Evolutionary conservation across 192 early-diverging fungal genomes (phyloP), one percentile per base, ranked within the genome.

Genomic region (Linnemannia hyalina): DNA sequence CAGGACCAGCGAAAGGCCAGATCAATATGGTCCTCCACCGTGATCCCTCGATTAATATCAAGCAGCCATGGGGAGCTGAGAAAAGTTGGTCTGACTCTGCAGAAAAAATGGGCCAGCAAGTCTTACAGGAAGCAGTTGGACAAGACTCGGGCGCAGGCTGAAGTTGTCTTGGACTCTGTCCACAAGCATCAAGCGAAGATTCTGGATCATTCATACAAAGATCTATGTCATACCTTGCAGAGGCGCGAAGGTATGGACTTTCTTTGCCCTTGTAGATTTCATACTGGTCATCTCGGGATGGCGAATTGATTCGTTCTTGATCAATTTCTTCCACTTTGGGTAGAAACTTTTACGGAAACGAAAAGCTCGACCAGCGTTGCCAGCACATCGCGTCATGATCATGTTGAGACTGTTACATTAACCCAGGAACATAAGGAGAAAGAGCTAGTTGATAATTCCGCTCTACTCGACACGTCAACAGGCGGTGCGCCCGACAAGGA

Each of bases 41-140:
- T 75, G 32, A 75, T 75, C n/a, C 74, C 74, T 38, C 74, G 74
- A 49, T 22, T 75, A 40, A 75, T 75, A 38, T 75, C 74, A 49
- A 60, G 74, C 74, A 75, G 60, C n/a, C 74, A 75, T 57, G 49
- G 49, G 0, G 54, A 49, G 15, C 54, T 75, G 35, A 49, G 54
- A 32, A 63, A 52, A 60, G 23, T 52, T 15, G 74, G 74, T 23
- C 20, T 75, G 52, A 35, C 47, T 23, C 74, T 75, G 0, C 74
- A 75, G 55, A 20, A 52, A 52, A 75, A 75, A 40, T 75, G 74
- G 74, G 54, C 52, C 38, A 75, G 74, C 74, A 54, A 75, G 36
- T 52, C 75, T 35, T 76, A 65, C 63, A 76, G 60, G 42, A 68
- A 23, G 65, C 57, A 36, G 49, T 63, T 75, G 54, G 54, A 57